These are phyloP conservation scores for Eucalyptus cloeziana DNA, from an alignment of 345 rosid genomes.

Conservation along the genomic window DNA sequence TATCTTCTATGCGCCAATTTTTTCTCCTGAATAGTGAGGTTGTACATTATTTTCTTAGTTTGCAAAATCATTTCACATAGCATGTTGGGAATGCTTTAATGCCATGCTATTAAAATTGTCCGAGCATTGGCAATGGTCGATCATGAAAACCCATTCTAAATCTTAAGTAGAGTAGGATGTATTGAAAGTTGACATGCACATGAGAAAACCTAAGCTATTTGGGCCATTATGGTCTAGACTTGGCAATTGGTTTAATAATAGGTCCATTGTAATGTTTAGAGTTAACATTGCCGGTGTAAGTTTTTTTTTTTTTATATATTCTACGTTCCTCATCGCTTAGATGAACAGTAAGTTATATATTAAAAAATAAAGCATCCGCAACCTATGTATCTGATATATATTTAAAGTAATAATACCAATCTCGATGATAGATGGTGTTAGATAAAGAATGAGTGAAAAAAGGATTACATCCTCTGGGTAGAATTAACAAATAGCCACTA, in stretches of 20 bases:
- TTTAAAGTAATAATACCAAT: not conserved
- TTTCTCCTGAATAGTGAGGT: fast-evolving
- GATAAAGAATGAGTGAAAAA: not conserved
- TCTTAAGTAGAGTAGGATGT: not conserved
- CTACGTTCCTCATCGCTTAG: not conserved
- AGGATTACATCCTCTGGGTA: not conserved
- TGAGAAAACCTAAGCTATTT: not conserved
- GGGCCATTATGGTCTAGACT: not conserved
- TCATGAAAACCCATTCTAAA: not conserved
- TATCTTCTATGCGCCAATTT: not conserved
- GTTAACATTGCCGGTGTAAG: not conserved
- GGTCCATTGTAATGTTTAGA: no score
- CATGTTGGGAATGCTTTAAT: not conserved
- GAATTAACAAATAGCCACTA: not conserved
- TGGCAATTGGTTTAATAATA: not conserved
- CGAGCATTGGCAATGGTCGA: not conserved
- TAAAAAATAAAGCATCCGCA: not conserved
- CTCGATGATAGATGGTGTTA: not conserved
- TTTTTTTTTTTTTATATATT: not conserved
- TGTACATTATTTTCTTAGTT: fast-evolving
- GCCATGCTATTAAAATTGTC: not conserved
- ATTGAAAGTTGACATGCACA: not conserved
- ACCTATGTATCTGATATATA: not conserved
- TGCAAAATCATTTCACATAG: not conserved
- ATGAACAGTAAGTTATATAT: not conserved